A percentile compares a stretch with the other conserved stretches of the same genome.
Evolutionary conservation across 257 asterid genomes (phyloP).

Genomic region (Phtheirospermum japonicum): DNA sequence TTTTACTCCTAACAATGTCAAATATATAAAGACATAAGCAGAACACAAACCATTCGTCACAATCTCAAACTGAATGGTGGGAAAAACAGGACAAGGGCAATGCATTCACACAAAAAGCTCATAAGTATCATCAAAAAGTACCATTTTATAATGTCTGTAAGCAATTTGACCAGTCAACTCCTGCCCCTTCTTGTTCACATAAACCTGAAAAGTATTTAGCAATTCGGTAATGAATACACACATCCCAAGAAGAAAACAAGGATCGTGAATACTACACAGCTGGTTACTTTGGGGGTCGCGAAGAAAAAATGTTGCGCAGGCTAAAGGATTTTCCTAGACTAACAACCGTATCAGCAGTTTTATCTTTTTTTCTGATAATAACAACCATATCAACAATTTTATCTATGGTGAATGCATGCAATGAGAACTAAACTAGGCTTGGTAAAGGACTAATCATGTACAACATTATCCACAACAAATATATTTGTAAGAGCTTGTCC

Average conservation of each 20-base stretch:
- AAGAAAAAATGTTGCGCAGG: conserved; percentile 6
- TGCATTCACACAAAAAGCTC: conserved; percentile 3
- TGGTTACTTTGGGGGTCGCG: neutral
- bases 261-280: conserved; percentile 8
- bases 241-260: neutral
- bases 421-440: neutral
- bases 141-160: conserved; percentile 67
- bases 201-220: conserved; percentile 56
- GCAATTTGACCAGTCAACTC: conserved; percentile 75
- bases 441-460: neutral
- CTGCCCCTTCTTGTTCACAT: conserved; percentile 68
- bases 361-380: too few relatives aligned
- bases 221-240: neutral
- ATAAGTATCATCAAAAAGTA: conserved; percentile 30
- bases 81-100: conserved; percentile 21
- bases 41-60: neutral
- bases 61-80: conserved; percentile 1
- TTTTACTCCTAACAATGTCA: neutral
- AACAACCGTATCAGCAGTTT: conserved; percentile 5
- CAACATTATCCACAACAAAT: neutral
- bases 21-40: too few relatives aligned
- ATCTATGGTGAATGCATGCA: neutral
- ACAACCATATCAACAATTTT: too few relatives aligned
- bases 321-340: neutral
- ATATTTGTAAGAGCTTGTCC: neutral